Conservation (phyloP, 1,139 yeast genomes). For the Arxiozyma bovina region DNA sequence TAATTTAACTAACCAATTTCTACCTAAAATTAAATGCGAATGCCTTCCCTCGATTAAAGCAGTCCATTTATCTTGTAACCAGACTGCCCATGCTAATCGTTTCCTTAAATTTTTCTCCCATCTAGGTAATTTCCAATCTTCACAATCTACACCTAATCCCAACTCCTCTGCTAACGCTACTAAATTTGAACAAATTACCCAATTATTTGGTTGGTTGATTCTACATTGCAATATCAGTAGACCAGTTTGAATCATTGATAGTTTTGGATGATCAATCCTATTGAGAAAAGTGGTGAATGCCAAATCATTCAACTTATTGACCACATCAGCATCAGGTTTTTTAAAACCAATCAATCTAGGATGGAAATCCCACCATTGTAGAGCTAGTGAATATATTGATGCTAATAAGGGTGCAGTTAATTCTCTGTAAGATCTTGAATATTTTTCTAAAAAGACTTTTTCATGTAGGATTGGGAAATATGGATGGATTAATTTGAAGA, state of each 20-base stretch:
- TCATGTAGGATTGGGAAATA: conserved; percentile 71
- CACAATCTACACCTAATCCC: conserved; percentile 79
- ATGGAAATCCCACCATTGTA: conserved; percentile 81
- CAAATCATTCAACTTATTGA: conserved; percentile 50
- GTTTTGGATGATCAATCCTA: conserved; percentile 61
- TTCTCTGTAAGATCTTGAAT: conserved; percentile 66
- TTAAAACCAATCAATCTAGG: conserved; percentile 53
- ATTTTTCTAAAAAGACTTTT: conserved; percentile 67
- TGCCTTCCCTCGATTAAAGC: conserved; percentile 71
- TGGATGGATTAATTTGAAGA: conserved; percentile 69
- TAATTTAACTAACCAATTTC: conserved; percentile 61
- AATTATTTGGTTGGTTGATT: conserved; percentile 44
- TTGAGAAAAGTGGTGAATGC: conserved; percentile 48
- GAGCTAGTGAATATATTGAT: conserved; percentile 64
- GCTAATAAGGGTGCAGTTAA: conserved; percentile 71
- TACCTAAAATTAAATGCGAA: conserved; percentile 55
- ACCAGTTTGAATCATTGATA: conserved; percentile 78
- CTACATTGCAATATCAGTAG: conserved; percentile 59
- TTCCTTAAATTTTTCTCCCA: conserved; percentile 87
- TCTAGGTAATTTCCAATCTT: conserved; percentile 78
- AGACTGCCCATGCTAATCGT: conserved; percentile 88
- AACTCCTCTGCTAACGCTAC: conserved; percentile 79
- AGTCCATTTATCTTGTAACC: conserved; percentile 82
- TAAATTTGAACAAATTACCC: conserved; percentile 82
- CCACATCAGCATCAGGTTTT: conserved; percentile 45